Percentiles rank a stretch among this genome's conserved stretches.
These are phyloP conservation scores for Sarocladium strictum DNA, from an alignment of 2,329 filamentous ascomycete species.

Conservation along the genomic window DNA sequence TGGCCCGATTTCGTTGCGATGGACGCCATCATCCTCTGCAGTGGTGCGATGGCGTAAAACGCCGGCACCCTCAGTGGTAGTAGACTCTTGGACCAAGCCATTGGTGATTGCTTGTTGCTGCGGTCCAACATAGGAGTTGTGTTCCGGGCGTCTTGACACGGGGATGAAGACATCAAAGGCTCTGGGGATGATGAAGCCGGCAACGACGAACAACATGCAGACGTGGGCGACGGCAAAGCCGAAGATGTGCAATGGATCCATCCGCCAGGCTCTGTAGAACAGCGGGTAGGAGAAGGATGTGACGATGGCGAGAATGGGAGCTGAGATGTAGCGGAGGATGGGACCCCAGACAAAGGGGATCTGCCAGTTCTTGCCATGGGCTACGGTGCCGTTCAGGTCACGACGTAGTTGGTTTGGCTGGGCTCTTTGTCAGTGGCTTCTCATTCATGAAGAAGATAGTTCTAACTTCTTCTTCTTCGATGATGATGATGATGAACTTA, in stretches of 20 bases:
- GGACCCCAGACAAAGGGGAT: conserved; percentile 15
- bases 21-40: neutral
- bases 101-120: neutral
- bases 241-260: conserved; percentile 15
- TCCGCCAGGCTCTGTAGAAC: conserved; percentile 13
- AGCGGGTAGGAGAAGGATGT: conserved; percentile 15
- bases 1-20: neutral
- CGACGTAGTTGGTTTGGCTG: conserved; percentile 37
- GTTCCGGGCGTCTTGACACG: neutral
- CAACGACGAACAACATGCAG: conserved; percentile 10
- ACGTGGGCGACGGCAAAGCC: conserved; percentile 15
- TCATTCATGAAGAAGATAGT: no score
- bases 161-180: conserved; percentile 16
- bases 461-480: neutral
- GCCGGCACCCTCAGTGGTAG: neutral
- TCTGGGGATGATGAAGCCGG: conserved; percentile 14
- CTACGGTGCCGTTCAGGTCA: conserved; percentile 44
- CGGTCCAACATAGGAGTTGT: neutral
- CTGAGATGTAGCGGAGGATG: conserved; percentile 17
- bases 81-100: neutral
- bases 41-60: neutral
- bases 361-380: conserved; percentile 32
- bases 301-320: conserved; percentile 16
- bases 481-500: neutral
- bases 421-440: no score